A percentile compares a stretch with the other conserved stretches of the same genome.
Conservation (phyloP, 345 rosid species). For the Citrus hindsii region DNA sequence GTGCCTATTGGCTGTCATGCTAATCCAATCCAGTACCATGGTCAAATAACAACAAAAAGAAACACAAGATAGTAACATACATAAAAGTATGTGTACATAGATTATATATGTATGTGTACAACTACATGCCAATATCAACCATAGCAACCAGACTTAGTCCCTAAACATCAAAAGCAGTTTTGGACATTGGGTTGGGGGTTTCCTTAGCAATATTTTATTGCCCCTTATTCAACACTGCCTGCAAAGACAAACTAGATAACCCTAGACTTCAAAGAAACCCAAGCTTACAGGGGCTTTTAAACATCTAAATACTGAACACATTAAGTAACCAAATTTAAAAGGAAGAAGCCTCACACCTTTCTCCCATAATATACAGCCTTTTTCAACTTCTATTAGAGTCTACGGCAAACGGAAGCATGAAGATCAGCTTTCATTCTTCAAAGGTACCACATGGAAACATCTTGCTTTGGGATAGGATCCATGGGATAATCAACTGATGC, state of each 20-base stretch:
- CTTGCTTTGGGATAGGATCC: slow-evolving; percentile 32
- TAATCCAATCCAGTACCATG: neutral
- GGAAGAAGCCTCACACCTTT: slow-evolving; percentile 7
- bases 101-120: neutral
- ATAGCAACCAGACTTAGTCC: neutral
- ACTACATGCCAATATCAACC: slow-evolving; percentile 13
- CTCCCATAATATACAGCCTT: slow-evolving; percentile 1
- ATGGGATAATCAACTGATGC: slow-evolving; percentile 18
- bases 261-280: slow-evolving; percentile 7
- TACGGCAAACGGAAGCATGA: neutral
- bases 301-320: slow-evolving; percentile 11
- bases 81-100: neutral
- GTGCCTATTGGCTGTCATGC: neutral
- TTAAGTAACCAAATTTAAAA: neutral
- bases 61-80: neutral
- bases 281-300: slow-evolving; percentile 9
- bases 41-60: neutral
- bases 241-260: slow-evolving; percentile 10
- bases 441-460: slow-evolving; percentile 29
- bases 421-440: slow-evolving; percentile 9
- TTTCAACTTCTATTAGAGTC: neutral
- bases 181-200: slow-evolving; percentile 1
- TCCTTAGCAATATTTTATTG: slow-evolving; percentile 7
- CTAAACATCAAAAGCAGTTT: slow-evolving; percentile 14
- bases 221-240: slow-evolving; percentile 14